Conservation (phyloP, 1,284 basidiomycete species). For the Tilletia setariae region DNA sequence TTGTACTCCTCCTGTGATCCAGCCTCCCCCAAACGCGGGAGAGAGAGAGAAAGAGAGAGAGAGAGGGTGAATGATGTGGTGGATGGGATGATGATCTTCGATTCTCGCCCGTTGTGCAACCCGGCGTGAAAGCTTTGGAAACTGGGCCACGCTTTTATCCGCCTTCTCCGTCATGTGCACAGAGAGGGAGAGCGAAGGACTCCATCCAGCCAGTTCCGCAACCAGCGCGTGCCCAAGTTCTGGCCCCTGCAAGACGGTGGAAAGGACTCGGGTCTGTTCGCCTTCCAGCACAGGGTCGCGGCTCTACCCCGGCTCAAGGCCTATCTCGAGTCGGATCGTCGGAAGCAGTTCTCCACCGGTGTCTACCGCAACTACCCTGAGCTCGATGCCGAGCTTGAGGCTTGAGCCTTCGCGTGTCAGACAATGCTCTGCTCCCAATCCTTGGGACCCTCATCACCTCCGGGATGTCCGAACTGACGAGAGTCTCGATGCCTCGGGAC, state of each 20-base stretch:
- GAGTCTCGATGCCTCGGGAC: too few relatives aligned
- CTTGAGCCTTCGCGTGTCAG: conserved; percentile 15
- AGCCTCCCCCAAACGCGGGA: too few relatives aligned
- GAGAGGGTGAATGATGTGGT: too few relatives aligned
- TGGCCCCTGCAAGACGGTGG: conserved; percentile 38
- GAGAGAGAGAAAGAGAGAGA: too few relatives aligned
- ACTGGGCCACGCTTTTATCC: too few relatives aligned
- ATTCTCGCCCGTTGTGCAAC: too few relatives aligned
- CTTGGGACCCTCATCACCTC: background rate
- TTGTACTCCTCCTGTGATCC: too few relatives aligned
- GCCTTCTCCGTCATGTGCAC: too few relatives aligned
- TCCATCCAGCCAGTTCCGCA: conserved; percentile 57
- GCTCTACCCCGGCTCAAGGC: conserved; percentile 56
- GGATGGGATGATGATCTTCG: too few relatives aligned
- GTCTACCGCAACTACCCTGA: conserved; percentile 60
- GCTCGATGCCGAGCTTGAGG: conserved; percentile 55
- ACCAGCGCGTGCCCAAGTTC: conserved; percentile 60
- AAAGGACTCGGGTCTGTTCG: conserved; percentile 51
- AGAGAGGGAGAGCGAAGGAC: conserved; percentile 56
- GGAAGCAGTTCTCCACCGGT: conserved; percentile 57
- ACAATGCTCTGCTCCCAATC: too few relatives aligned
- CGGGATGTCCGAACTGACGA: too few relatives aligned
- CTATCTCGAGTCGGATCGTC: conserved; percentile 58
- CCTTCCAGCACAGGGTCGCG: conserved; percentile 36
- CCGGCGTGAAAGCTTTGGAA: too few relatives aligned